Evolutionary conservation across 257 asterid genomes (phyloP).

Genomic region (Solanum chiquidenum): DNA sequence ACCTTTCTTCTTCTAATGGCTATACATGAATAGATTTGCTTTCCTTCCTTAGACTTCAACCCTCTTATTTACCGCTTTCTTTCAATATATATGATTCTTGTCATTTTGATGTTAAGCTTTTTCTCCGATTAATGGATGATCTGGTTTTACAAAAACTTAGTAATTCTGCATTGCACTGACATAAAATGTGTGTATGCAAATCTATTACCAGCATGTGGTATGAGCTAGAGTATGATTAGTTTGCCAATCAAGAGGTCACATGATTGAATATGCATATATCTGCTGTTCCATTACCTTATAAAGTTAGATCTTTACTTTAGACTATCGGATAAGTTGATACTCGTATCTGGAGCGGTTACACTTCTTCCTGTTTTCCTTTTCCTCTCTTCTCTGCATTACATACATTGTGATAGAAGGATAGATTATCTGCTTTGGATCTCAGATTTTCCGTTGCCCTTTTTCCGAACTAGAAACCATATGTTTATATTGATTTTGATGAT

Average conservation of each 20-base stretch:
- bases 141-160: background rate
- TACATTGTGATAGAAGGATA: background rate
- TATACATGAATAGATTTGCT: background rate
- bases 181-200: background rate
- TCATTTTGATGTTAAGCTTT: background rate
- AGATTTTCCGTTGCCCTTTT: background rate
- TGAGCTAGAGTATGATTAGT: background rate
- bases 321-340: background rate
- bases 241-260: background rate
- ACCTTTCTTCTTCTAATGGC: background rate
- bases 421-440: background rate
- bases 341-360: background rate
- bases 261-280: background rate
- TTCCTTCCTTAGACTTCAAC: background rate
- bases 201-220: background rate
- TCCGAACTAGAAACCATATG: background rate
- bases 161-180: background rate
- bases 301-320: background rate
- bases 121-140: background rate
- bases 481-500: background rate
- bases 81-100: background rate
- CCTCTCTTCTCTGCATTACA: background rate
- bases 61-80: background rate
- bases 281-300: background rate
- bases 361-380: background rate